Conservation (phyloP, 2,329 filamentous ascomycete species). For the Eurotiales sp. region DNA sequence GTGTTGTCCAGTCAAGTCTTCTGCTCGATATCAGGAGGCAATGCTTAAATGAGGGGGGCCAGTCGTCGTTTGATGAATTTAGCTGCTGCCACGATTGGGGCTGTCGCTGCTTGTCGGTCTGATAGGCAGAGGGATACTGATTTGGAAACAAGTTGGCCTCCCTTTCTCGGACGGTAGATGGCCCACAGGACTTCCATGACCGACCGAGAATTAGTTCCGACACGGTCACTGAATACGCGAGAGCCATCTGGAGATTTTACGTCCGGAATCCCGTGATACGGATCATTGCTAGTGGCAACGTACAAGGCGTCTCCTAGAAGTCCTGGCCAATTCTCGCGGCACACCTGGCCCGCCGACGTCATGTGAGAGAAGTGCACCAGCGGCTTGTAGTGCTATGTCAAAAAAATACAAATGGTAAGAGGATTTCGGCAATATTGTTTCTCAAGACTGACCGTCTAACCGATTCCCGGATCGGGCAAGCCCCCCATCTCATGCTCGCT, state of each 20-base stretch:
- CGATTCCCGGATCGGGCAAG: no score
- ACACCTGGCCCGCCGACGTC: constrained; percentile 53
- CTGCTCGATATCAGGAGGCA: no score
- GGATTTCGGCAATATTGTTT: no score
- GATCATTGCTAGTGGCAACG: constrained; percentile 46
- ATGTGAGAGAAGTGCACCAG: constrained; percentile 51
- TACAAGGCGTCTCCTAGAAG: constrained; percentile 69
- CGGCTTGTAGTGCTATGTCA: constrained; percentile 44
- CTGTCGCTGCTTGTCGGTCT: constrained; percentile 57
- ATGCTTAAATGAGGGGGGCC: no score
- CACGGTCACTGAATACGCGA: constrained; percentile 72
- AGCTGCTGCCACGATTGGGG: constrained; percentile 58
- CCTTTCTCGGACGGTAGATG: constrained; percentile 45
- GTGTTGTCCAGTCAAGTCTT: no score
- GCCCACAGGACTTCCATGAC: constrained; percentile 59
- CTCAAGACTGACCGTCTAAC: no score
- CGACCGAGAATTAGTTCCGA: constrained; percentile 65
- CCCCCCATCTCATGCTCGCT: no score
- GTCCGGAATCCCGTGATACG: constrained; percentile 22
- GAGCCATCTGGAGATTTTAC: constrained; percentile 33
- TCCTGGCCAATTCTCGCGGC: constrained; percentile 60
- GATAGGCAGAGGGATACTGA: constrained; percentile 64
- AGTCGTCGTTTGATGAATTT: constrained; percentile 61
- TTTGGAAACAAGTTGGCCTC: constrained; percentile 66
- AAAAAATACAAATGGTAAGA: no score